Evolutionary conservation across 345 rosid species (phyloP), one percentile per base, ranked within the genome.

Genomic region (Sonneratia caseolaris): DNA sequence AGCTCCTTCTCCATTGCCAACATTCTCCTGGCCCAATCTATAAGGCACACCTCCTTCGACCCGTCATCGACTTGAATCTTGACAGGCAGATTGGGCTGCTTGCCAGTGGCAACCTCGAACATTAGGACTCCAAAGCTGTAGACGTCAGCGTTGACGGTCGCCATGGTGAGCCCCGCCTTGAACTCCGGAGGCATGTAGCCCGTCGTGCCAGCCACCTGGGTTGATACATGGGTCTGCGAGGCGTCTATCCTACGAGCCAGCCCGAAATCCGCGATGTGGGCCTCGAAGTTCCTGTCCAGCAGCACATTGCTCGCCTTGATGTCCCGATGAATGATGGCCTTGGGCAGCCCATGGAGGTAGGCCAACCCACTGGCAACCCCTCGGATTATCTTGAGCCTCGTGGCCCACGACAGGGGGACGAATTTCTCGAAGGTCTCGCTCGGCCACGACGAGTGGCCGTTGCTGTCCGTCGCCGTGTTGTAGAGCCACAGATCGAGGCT

Each of bases 121-220:
- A 94, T 94, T 69, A 94, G 48, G 15, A 94, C 70, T 1, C 97
- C 98, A 4, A 91, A 94, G 56, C 97, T 91, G 37, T 91, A 91
- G 1, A 87, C 95, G 21, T 94, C 98, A 0, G 90, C 90, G 71
- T 74, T 76, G 36, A 77, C 75, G 0, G 97, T 90, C 0, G 98
- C 97, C 0, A 79, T 78, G 2, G 89, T 88, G 70, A 76, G 80
- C 47, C 98, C 98, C 7, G 83, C 93, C 78, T 78, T 77, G 75
- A 86, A 94, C 85, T 94, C 98, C 59, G 98, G 98, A 1, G 98
- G 97, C 98, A 94, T 94, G 76, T 94, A 94, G 15, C 98, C 98
- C 89, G 91, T 87, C 0, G 97, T 91, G 10, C 97, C 97, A 2
- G 98, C 98, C 0, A 90, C 90, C 37, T 94, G 96, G 3, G 96